A percentile compares a stretch with the other conserved stretches of the same genome.
These are phyloP conservation scores for Pyrenophora graminea DNA, from an alignment of 2,329 filamentous ascomycete species.

Conservation along the genomic window DNA sequence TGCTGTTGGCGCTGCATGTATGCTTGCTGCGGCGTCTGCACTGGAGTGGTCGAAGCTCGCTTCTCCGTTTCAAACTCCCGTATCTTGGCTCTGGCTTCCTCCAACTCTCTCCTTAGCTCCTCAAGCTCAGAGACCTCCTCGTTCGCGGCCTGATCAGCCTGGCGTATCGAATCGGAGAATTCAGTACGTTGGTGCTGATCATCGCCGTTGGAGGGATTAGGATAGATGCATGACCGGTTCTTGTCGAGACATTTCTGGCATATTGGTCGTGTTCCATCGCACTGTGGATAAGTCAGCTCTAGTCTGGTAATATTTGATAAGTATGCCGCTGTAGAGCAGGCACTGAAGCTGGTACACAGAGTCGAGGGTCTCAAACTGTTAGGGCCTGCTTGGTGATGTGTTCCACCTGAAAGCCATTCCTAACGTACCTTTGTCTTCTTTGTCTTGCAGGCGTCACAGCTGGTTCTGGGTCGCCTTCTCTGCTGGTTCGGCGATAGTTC, in stretches of 20 bases:
- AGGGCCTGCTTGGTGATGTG: background rate
- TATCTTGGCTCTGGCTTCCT: conserved; percentile 44
- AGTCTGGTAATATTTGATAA: too few species aligned
- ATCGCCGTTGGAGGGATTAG: conserved; percentile 22
- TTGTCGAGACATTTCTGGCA: conserved; percentile 44
- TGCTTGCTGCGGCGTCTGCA: conserved; percentile 29
- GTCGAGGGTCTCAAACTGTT: too few species aligned
- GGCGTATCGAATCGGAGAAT: conserved; percentile 18
- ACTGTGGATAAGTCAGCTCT: conserved; percentile 30
- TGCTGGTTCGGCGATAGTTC: conserved; percentile 14
- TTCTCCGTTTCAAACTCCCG: conserved; percentile 41
- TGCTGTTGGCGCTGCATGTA: conserved; percentile 22
- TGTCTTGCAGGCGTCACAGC: conserved; percentile 43
- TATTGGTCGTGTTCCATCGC: conserved; percentile 40
- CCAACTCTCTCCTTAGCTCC: conserved; percentile 42
- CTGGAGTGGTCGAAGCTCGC: conserved; percentile 31
- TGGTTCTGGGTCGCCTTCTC: conserved; percentile 35
- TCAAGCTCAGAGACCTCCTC: conserved; percentile 38
- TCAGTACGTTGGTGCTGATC: conserved; percentile 23
- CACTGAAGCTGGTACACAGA: too few species aligned
- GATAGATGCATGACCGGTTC: conserved; percentile 42
- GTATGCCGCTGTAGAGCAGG: too few species aligned
- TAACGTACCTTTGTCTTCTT: conserved; percentile 44
- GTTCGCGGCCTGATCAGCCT: conserved; percentile 22
- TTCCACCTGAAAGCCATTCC: background rate